Conservation (phyloP, 495 filamentous ascomycete genomes). For the Echria macrotheca region DNA sequence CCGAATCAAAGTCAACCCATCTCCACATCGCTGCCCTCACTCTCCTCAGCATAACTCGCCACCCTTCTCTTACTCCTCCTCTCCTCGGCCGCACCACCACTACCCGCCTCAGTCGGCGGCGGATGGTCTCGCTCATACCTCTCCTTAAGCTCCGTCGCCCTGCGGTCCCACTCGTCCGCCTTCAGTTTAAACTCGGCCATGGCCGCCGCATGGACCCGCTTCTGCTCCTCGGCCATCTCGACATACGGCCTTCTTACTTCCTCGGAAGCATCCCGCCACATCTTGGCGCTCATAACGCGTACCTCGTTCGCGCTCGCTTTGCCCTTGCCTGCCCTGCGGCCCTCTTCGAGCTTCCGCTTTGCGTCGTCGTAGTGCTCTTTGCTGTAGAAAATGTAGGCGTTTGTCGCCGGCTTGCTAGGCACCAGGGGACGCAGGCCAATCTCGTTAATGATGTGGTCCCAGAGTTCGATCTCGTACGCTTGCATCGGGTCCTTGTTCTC, state of each 20-base stretch:
- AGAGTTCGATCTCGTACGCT: constrained; percentile 68
- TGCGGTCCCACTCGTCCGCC: constrained; percentile 64
- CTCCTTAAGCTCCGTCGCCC: constrained; percentile 52
- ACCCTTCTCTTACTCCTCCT: constrained; percentile 27
- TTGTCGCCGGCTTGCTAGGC: constrained; percentile 64
- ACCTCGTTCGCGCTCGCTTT: constrained; percentile 75
- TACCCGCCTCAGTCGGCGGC: background rate
- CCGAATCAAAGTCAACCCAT: no score
- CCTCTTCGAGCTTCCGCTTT: constrained; percentile 65
- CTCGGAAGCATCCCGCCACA: constrained; percentile 74
- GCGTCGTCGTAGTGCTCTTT: constrained; percentile 74
- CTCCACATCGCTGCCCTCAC: constrained; percentile 27
- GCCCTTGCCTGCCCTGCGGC: constrained; percentile 55
- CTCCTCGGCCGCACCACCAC: background rate
- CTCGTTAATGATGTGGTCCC: constrained; percentile 58
- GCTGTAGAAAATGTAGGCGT: constrained; percentile 71
- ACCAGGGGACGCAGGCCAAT: constrained; percentile 68
- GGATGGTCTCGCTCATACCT: constrained; percentile 60
- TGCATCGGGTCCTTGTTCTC: constrained; percentile 47
- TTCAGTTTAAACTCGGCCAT: constrained; percentile 52
- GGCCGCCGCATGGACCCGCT: constrained; percentile 53
- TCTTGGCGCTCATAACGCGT: constrained; percentile 70
- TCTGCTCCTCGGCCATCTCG: constrained; percentile 62
- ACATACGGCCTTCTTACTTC: constrained; percentile 70
- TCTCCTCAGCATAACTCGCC: constrained; percentile 37